Base-by-base conservation (phyloP, 768 basidiomycete species). In the Leccinum arenicola region DNA sequence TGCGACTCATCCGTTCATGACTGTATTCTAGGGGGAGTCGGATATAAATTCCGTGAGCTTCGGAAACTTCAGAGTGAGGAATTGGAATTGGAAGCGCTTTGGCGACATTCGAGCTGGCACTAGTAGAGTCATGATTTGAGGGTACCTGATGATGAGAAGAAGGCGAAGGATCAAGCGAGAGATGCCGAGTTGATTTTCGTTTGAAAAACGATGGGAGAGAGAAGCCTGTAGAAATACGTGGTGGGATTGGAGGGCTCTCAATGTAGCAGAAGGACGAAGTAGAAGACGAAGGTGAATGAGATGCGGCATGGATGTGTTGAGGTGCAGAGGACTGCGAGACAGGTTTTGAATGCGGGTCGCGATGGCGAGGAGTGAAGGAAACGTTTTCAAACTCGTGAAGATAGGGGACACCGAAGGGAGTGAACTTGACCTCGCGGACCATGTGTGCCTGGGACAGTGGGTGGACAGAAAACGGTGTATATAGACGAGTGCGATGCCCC, bases 241-340 rank as follows among this genome's bases (percentile, higher is more conserved):
- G 59, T 2, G 47, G 51, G 6, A 52, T 55, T 1, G 64, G 65
- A 3, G 72, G 61, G 17, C 25, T 53, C n/a, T 70, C 69, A 50
- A 72, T 56, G 57, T 71, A 58, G 12, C 69, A 71, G 11, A 72
- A 73, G 27, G 71, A 74, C 2, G 70, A 70, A 8, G 61, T 54
- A 0, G 66, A 65, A 4, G 65, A 60, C 0, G 70, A 48, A 3
- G 61, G 23, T 3, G 61, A 54, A 23, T 8, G 10, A 50, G 48
- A 15, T 9, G 15, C 25, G 9, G 49, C 2, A 25, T 40, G 40
- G 17, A 17, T 35, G 5, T 33, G 3, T 17, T 12, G 29, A 33
- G 31, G 31, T 14, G 7, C 31, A 51, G 49, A 29, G 49, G 23
- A 4, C 23, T 25, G 49, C 4, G 49, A 27, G 25, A 14, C 25